These are phyloP conservation scores for Fusarium sp. DNA, from an alignment of 2,329 filamentous ascomycete species.

Conservation along the genomic window DNA sequence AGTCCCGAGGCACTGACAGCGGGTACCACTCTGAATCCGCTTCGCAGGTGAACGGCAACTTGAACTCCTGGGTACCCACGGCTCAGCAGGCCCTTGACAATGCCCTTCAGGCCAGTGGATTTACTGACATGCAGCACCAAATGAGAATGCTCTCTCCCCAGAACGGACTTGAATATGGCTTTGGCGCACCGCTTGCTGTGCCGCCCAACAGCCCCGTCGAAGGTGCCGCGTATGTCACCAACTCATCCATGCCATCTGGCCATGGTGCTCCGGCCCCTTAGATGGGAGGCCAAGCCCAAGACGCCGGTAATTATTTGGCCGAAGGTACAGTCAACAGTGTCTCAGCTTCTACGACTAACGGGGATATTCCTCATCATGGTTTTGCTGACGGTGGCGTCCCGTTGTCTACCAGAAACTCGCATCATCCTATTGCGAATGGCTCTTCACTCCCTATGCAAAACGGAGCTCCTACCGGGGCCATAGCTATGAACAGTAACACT, in stretches of 20 bases:
- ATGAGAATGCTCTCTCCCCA: background rate
- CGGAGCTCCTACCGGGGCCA: background rate
- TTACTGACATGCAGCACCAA: background rate
- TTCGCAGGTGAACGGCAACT: constrained; percentile 14
- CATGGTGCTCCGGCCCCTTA: constrained; percentile 38
- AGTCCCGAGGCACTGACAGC: background rate
- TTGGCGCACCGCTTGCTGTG: constrained; percentile 23
- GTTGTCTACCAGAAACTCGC: background rate
- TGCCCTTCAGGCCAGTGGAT: constrained; percentile 41
- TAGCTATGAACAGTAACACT: background rate
- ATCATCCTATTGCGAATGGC: constrained; percentile 8
- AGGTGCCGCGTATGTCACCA: background rate
- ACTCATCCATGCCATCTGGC: background rate
- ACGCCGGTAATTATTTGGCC: background rate
- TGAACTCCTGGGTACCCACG: constrained; percentile 43
- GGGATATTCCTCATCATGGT: background rate
- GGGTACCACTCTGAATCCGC: constrained; percentile 2
- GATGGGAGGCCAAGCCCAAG: constrained; percentile 41
- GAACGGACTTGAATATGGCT: background rate
- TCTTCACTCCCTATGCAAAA: background rate
- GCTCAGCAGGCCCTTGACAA: constrained; percentile 44
- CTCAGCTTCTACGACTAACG: background rate
- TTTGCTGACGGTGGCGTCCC: background rate
- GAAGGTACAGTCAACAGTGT: background rate
- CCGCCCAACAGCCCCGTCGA: constrained; percentile 38